Evolutionary conservation across 345 rosid genomes (phyloP), one percentile per base, ranked within the genome.

Genomic region (Ceriops tagal): DNA sequence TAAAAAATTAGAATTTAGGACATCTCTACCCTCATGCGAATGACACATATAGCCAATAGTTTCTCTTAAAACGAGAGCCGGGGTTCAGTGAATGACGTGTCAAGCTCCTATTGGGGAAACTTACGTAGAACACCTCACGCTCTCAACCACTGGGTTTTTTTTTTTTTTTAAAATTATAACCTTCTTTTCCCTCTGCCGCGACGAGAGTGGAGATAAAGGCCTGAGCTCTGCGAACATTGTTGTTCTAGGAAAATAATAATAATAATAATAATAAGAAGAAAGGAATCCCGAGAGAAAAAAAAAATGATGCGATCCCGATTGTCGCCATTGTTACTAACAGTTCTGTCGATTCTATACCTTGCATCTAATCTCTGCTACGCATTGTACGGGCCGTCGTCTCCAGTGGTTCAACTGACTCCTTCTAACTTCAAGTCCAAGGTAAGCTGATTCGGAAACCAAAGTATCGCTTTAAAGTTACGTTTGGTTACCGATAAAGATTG

Each of bases 351-450:
- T 30, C 39, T 78, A 61, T 67, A 80, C 18, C 62, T 75, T 22
- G 62, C 70, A 52, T 71, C 82, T 72, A 61, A 66, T 37, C 28
- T 72, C 53, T 73, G 84, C 32, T 63, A 75, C 39, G 98, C 92
- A 35, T 81, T 93, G 49, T 93, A 91, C 64, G 92, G 86, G n/a
- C 77, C 99, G n/a, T 96, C 99, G 3, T 92, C 99, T 5, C 96
- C 98, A 6, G 99, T 95, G 21, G 77, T 92, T 75, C 99, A 95
- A 87, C 96, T 95, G 77, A 92, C 86, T 74, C 97, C 96, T 64
- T 83, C 93, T 80, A 95, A 95, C 82, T 95, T 95, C 86, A 92
- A 90, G 84, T 90, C 93, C 79, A 95, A 95, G 96, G 99, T 92
- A 76, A 53, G 20, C 20, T 51, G 26, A 28, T 32, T 15, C 51